Percentiles rank a stretch among this genome's conserved stretches.
Evolutionary conservation across 2,329 filamentous ascomycete genomes (phyloP).

Genomic region (Ophiocordyceps polyrhachis-furcata): DNA sequence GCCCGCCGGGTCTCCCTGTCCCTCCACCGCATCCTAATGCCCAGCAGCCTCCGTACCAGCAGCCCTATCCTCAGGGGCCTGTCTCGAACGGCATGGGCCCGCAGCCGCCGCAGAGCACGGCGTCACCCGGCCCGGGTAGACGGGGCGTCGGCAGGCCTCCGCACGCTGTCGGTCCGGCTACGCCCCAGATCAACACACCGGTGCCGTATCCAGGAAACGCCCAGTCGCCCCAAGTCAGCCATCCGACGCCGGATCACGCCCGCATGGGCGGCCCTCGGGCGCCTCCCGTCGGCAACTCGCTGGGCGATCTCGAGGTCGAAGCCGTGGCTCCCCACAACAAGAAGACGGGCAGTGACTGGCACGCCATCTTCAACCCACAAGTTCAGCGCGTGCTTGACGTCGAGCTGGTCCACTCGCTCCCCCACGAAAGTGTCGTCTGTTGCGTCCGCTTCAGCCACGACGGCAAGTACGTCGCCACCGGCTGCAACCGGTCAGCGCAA

Average conservation of each 20-base stretch:
- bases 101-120: slow-evolving; percentile 67
- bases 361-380: slow-evolving; percentile 87
- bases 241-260: slow-evolving; percentile 56
- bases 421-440: slow-evolving; percentile 92
- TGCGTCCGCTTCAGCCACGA: slow-evolving; percentile 94
- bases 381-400: slow-evolving; percentile 83
- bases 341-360: slow-evolving; percentile 83
- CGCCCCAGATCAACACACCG: slow-evolving; percentile 78
- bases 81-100: slow-evolving; percentile 55
- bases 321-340: slow-evolving; percentile 72
- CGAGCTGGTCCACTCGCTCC: slow-evolving; percentile 79
- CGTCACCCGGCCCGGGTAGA: slow-evolving; percentile 71
- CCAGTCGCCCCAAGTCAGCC: slow-evolving; percentile 72
- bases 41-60: slow-evolving; percentile 55
- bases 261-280: slow-evolving; percentile 32
- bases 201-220: slow-evolving; percentile 70
- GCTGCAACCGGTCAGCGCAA: slow-evolving; percentile 97
- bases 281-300: slow-evolving; percentile 37
- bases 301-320: slow-evolving; percentile 77
- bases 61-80: slow-evolving; percentile 42
- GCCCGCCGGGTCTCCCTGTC: slow-evolving; percentile 46
- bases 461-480: slow-evolving; percentile 88
- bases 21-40: slow-evolving; percentile 41
- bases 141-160: slow-evolving; percentile 49
- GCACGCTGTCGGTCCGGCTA: slow-evolving; percentile 50